Conservation (phyloP, 2,329 filamentous ascomycete species). For the Pyrenochaeta sp. region DNA sequence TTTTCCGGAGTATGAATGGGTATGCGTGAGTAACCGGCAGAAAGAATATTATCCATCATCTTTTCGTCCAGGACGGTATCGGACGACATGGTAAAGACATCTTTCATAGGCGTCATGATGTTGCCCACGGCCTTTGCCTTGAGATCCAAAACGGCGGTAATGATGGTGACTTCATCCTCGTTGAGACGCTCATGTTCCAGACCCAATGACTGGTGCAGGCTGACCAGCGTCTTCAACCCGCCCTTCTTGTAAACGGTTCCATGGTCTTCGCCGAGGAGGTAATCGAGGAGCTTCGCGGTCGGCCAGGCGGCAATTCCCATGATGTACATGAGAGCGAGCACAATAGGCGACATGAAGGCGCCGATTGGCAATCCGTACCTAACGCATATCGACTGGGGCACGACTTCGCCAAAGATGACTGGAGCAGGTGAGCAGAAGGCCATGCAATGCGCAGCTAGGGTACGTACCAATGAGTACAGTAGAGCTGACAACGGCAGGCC, state of each 20-base stretch:
- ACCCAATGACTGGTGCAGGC: slow-evolving; percentile 89
- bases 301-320: slow-evolving; percentile 92
- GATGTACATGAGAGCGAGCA: slow-evolving; percentile 89
- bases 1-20: slow-evolving; percentile 91
- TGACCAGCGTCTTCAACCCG: slow-evolving; percentile 94
- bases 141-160: slow-evolving; percentile 92
- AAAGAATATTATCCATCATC: slow-evolving; percentile 93
- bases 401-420: slow-evolving; percentile 98
- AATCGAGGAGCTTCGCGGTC: slow-evolving; percentile 93
- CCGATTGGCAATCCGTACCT: slow-evolving; percentile 95
- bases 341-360: slow-evolving; percentile 89
- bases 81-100: slow-evolving; percentile 96
- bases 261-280: slow-evolving; percentile 90
- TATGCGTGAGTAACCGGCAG: slow-evolving; percentile 93
- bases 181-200: slow-evolving; percentile 86
- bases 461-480: slow-evolving; percentile 88
- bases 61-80: slow-evolving; percentile 91
- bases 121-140: slow-evolving; percentile 94
- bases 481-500: slow-evolving; percentile 91
- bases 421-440: slow-evolving; percentile 9
- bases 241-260: slow-evolving; percentile 98
- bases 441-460: not conserved
- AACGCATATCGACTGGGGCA: slow-evolving; percentile 95
- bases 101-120: slow-evolving; percentile 99
- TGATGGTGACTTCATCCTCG: slow-evolving; percentile 98